Percentiles rank a stretch among this genome's conserved stretches.
These are phyloP conservation scores for Aspergillus sp. DNA, from an alignment of 2,329 filamentous ascomycete genomes.

Conservation along the genomic window DNA sequence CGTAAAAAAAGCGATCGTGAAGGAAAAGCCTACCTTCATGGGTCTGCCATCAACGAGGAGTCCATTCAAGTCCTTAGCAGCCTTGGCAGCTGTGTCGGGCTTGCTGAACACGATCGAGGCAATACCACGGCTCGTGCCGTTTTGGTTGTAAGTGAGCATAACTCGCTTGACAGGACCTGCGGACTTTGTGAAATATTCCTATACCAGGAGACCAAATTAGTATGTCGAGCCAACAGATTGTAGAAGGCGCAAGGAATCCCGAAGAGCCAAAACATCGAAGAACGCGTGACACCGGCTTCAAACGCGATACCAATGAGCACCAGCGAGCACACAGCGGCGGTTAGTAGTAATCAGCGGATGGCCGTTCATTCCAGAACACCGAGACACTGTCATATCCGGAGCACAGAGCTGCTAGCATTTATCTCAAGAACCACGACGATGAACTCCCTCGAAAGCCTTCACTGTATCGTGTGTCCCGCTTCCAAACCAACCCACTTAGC, in stretches of 20 bases:
- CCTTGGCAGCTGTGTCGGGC: constrained; percentile 78
- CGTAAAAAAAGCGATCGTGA: background rate
- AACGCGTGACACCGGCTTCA: constrained; percentile 26
- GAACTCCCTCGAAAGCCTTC: background rate
- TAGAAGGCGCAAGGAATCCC: constrained; percentile 25
- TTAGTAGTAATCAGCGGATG: constrained; percentile 44
- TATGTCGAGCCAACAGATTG: constrained; percentile 37
- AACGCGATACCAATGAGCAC: constrained; percentile 42
- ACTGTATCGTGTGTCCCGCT: background rate
- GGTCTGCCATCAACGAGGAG: constrained; percentile 85
- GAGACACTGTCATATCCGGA: background rate
- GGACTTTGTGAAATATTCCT: constrained; percentile 94
- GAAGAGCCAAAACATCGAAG: constrained; percentile 29
- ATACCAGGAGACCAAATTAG: constrained; percentile 55
- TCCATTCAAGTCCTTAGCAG: constrained; percentile 80
- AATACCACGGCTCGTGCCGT: constrained; percentile 86
- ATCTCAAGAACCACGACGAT: background rate
- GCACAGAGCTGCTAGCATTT: background rate
- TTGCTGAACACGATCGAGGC: constrained; percentile 86
- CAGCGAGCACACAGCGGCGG: constrained; percentile 63
- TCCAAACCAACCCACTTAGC: background rate
- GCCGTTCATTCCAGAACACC: background rate
- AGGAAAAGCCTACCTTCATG: constrained; percentile 69
- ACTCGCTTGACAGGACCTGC: constrained; percentile 90
- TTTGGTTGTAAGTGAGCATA: constrained; percentile 88